Conservation (phyloP, 139 green algal species). For the Yamagishiella unicocca region DNA sequence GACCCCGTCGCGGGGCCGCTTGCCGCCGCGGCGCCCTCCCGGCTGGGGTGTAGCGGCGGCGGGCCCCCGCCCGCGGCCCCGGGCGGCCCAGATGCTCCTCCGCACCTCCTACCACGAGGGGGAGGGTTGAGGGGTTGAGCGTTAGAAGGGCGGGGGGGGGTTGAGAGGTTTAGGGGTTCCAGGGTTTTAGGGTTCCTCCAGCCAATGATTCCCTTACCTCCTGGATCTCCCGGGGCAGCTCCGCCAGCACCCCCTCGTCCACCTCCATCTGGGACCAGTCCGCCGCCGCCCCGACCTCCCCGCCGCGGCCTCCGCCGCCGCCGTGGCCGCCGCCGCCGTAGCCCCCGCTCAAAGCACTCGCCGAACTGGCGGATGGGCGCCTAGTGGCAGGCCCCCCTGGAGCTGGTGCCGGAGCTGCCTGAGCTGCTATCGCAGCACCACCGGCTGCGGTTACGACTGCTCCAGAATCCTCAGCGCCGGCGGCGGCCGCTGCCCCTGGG, state of each 20-base stretch:
- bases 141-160: not conserved
- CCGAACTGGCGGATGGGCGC: too few species aligned
- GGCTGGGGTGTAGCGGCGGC: not conserved
- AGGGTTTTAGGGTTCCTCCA: not conserved
- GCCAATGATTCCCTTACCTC: not conserved
- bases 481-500: too few species aligned
- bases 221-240: constrained; percentile 32
- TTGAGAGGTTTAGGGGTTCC: not conserved
- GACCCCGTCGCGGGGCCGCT: not conserved
- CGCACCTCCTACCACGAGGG: constrained; percentile 9
- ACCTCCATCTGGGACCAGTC: constrained; percentile 16
- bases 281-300: not conserved
- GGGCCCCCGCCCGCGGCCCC: not conserved
- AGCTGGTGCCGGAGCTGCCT: not conserved
- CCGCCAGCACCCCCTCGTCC: constrained; percentile 30
- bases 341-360: too few species aligned
- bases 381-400: too few species aligned
- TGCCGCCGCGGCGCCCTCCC: not conserved
- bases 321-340: not conserved
- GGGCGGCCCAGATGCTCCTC: constrained; percentile 25
- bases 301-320: not conserved
- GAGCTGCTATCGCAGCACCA: too few species aligned
- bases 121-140: not conserved
- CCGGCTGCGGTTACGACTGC: not conserved
- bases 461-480: not conserved